phyloP scores from a whole-genome alignment of 2,329 filamentous ascomycete species.

The Colletotrichum camelliae region DNA sequence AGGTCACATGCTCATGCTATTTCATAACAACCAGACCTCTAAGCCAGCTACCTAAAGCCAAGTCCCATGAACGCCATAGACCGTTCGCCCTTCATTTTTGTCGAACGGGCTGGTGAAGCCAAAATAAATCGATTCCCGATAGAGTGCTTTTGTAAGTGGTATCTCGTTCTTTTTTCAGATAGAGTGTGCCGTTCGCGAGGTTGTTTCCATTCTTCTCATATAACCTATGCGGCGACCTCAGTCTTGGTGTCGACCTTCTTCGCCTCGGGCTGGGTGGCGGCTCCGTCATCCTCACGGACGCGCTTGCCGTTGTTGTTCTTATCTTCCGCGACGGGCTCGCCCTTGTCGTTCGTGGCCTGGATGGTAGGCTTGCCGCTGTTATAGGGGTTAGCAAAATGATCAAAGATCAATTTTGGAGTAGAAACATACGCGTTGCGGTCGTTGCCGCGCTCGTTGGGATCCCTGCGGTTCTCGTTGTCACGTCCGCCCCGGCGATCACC shows the following conservation, averaged over 20 bases:
- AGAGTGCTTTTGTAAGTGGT: slow-evolving; percentile 23
- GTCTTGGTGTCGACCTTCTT: slow-evolving; percentile 68
- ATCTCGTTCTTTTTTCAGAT: slow-evolving; percentile 14
- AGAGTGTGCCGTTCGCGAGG: neutral
- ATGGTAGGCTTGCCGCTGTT: slow-evolving; percentile 45
- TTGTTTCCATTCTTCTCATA: neutral
- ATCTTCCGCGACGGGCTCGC: slow-evolving; percentile 31
- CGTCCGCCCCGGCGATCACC: slow-evolving; percentile 42
- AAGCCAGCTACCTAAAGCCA: slow-evolving; percentile 20
- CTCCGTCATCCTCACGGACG: slow-evolving; percentile 56
- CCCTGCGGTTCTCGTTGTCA: slow-evolving; percentile 38
- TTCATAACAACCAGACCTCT: slow-evolving; percentile 22
- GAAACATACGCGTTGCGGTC: slow-evolving; percentile 37
- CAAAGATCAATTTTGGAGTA: neutral
- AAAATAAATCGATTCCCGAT: slow-evolving; percentile 19
- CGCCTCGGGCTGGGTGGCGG: slow-evolving; percentile 51
- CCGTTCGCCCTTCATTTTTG: slow-evolving; percentile 11
- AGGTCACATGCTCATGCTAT: slow-evolving; percentile 21
- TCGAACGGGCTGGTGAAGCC: slow-evolving; percentile 10
- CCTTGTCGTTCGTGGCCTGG: slow-evolving; percentile 47
- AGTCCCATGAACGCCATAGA: slow-evolving; percentile 20
- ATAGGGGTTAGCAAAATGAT: slow-evolving; percentile 7
- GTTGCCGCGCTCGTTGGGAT: slow-evolving; percentile 33
- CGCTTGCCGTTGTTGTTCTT: slow-evolving; percentile 54
- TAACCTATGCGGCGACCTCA: slow-evolving; percentile 24